Evolutionary conservation across 2,329 filamentous ascomycete species (phyloP).

Genomic region (Calonectria montana): DNA sequence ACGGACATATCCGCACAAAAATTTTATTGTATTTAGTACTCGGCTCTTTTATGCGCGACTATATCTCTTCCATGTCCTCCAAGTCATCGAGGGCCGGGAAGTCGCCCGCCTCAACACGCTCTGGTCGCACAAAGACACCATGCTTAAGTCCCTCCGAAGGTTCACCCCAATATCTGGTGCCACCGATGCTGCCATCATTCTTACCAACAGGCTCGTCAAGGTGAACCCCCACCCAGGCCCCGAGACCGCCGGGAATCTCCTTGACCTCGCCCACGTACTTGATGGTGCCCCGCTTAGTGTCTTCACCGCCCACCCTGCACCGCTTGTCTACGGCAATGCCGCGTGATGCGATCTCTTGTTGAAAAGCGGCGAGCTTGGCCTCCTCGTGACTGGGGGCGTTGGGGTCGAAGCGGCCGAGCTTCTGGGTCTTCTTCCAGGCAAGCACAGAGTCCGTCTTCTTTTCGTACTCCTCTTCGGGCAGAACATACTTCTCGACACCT

Average conservation of each 20-base stretch:
- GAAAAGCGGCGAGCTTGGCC: conserved; percentile 75
- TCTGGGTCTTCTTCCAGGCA: conserved; percentile 94
- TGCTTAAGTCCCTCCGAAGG: conserved; percentile 71
- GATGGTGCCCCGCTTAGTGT: conserved; percentile 76
- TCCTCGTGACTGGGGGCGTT: conserved; percentile 79
- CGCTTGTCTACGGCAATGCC: conserved; percentile 73
- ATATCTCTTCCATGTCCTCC: conserved; percentile 83
- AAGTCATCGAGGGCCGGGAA: conserved; percentile 78
- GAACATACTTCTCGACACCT: conserved; percentile 87
- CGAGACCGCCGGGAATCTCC: conserved; percentile 75
- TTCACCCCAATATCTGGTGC: conserved; percentile 76
- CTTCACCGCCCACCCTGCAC: conserved; percentile 75
- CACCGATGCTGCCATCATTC: conserved; percentile 81
- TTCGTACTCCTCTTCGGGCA: conserved; percentile 89
- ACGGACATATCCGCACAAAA: not conserved
- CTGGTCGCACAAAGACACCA: conserved; percentile 83
- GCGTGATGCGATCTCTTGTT: conserved; percentile 76
- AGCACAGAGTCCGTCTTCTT: conserved; percentile 88
- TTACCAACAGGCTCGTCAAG: conserved; percentile 85
- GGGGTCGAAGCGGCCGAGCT: conserved; percentile 96
- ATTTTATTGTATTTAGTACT: not conserved
- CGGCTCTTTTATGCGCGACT: conserved; percentile 8
- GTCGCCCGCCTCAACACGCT: conserved; percentile 81
- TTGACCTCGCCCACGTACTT: conserved; percentile 79
- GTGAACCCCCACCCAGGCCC: conserved; percentile 78